These are phyloP conservation scores for Phytophthora pisi DNA, from an alignment of 352 stramenopile species.

Conservation along the genomic window DNA sequence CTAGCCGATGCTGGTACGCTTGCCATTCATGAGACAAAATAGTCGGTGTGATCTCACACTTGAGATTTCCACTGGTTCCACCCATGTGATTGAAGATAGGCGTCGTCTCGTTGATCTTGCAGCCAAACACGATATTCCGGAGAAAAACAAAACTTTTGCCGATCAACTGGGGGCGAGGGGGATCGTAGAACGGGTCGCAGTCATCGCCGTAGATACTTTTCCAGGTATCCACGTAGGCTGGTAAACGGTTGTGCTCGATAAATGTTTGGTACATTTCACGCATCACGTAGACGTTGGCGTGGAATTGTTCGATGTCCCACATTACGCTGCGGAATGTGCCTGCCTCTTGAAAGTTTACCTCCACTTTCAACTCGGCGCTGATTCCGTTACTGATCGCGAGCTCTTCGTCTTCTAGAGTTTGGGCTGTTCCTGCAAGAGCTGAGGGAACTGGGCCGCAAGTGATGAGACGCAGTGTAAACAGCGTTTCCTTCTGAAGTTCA, in stretches of 20 bases:
- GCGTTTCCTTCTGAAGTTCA: conserved; percentile 69
- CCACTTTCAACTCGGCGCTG: conserved; percentile 70
- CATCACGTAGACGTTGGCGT: conserved; percentile 83
- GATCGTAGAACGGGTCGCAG: conserved; percentile 83
- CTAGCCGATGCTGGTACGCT: conserved; percentile 58
- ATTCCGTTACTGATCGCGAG: conserved; percentile 55
- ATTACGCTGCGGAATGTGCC: conserved; percentile 77
- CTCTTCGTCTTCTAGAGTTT: conserved; percentile 66
- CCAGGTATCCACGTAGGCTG: conserved; percentile 41
- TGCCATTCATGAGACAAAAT: conserved; percentile 83
- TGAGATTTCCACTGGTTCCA: conserved; percentile 41
- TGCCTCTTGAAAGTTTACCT: conserved; percentile 78
- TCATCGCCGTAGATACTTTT: conserved; percentile 41
- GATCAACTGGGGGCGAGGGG: conserved; percentile 69
- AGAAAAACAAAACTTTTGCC: conserved; percentile 78
- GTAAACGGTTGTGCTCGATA: conserved; percentile 69
- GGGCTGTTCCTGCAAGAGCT: conserved; percentile 30
- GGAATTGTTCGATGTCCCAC: conserved; percentile 84
- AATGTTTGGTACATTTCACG: conserved; percentile 90
- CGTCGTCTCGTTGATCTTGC: conserved; percentile 60
- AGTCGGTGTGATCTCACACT: conserved; percentile 66
- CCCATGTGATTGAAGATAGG: conserved; percentile 67
- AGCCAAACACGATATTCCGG: conserved; percentile 60
- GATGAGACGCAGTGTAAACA: conserved; percentile 76
- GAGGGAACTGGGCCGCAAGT: conserved; percentile 40